These are phyloP conservation scores for Penicillium ochrochloron DNA, from an alignment of 495 filamentous ascomycete genomes.

Conservation along the genomic window DNA sequence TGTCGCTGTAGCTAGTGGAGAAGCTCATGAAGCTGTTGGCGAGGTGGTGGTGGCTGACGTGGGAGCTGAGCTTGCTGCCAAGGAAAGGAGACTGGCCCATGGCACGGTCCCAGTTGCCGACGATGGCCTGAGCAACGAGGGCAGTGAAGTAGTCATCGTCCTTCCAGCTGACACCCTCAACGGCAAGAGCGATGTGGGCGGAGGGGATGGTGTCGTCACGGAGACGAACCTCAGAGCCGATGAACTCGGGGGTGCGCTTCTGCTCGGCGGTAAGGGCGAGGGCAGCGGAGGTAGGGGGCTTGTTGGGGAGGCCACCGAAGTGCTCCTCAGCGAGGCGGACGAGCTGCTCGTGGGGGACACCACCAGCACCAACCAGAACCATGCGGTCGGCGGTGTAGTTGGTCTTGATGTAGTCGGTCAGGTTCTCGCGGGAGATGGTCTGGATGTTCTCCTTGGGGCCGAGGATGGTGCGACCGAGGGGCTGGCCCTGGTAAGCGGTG, in stretches of 20 bases:
- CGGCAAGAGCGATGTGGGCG: constrained; percentile 97
- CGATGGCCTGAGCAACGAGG: constrained; percentile 95
- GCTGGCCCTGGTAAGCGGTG: constrained; percentile 94
- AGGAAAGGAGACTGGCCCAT: constrained; percentile 97
- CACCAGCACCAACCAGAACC: constrained; percentile 95
- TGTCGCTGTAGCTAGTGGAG: constrained; percentile 98
- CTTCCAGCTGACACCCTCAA: constrained; percentile 99
- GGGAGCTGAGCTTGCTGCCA: constrained; percentile 94
- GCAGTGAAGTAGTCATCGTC: constrained; percentile 99
- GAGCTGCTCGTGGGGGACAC: constrained; percentile 89
- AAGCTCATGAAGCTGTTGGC: constrained; percentile 99
- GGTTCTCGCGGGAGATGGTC: constrained; percentile 87
- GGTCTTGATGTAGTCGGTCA: constrained; percentile 94
- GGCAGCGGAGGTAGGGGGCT: constrained; percentile 71
- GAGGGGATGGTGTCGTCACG: constrained; percentile 95
- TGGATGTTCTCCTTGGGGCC: constrained; percentile 98
- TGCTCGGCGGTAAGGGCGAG: constrained; percentile 65
- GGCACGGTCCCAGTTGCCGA: constrained; percentile 99
- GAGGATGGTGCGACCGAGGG: constrained; percentile 95
- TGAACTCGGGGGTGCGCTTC: constrained; percentile 89
- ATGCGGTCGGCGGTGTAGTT: constrained; percentile 99
- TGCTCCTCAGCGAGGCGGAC: constrained; percentile 96
- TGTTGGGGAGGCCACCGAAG: constrained; percentile 77
- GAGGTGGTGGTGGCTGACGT: constrained; percentile 89
- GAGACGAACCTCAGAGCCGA: constrained; percentile 92